Conservation (phyloP, 345 rosid species). For the Murraya koenigii region DNA sequence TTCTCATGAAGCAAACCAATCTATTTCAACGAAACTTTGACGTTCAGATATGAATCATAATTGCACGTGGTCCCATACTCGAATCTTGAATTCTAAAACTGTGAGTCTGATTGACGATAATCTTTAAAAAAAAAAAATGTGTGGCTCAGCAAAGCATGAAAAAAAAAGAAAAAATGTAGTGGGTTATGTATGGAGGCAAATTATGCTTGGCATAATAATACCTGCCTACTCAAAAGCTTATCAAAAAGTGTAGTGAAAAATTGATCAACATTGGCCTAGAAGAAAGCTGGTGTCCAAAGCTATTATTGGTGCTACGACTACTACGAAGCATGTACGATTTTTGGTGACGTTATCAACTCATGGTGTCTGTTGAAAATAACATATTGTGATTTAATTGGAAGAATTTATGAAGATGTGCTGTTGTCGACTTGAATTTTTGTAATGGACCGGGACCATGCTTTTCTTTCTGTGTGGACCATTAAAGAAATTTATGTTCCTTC, state of each 20-base stretch:
- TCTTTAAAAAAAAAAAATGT: neutral
- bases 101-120: neutral
- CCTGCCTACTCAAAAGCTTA: neutral
- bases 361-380: conserved; percentile 1
- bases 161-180: no score
- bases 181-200: neutral
- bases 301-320: neutral
- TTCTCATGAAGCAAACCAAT: no score
- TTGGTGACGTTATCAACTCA: neutral
- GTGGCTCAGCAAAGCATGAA: no score
- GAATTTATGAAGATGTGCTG: neutral
- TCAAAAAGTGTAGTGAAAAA: neutral
- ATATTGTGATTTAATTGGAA: neutral
- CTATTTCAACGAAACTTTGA: no score
- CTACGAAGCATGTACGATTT: neutral
- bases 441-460: neutral
- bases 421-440: neutral
- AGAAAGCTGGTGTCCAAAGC: neutral
- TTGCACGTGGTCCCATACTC: neutral
- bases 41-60: neutral
- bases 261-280: neutral
- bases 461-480: neutral
- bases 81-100: neutral
- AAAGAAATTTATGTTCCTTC: no score
- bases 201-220: neutral